These are phyloP conservation scores for Geotrichum bryndzae DNA, from an alignment of 1,139 yeast genomes.

Conservation along the genomic window DNA sequence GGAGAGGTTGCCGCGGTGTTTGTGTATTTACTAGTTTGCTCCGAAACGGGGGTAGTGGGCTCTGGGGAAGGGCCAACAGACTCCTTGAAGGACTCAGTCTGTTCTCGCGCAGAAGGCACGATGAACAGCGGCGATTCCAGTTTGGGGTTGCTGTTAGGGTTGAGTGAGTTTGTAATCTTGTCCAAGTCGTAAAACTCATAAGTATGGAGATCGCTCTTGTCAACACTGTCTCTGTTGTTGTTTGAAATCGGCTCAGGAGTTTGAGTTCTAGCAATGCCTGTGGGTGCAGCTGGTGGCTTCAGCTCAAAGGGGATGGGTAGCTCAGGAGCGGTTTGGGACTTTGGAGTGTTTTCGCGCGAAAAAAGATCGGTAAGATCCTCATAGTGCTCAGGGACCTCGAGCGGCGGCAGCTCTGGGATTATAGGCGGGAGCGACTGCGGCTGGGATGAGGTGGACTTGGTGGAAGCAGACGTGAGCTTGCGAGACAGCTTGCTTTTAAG, in stretches of 20 bases:
- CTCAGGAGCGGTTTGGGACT: neutral
- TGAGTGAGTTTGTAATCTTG: neutral
- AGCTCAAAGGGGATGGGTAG: neutral
- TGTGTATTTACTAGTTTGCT: neutral
- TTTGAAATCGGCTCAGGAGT: neutral
- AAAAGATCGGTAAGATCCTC: conserved; percentile 13
- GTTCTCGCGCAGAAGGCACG: neutral
- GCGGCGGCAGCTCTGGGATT: conserved; percentile 12
- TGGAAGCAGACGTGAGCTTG: neutral
- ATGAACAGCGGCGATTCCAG: neutral
- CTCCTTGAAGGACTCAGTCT: neutral
- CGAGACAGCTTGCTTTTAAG: neutral
- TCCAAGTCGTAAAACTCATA: neutral
- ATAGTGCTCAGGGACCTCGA: conserved; percentile 6
- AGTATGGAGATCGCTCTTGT: neutral
- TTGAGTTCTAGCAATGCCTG: neutral
- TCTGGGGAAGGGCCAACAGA: neutral
- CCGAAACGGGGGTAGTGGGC: neutral
- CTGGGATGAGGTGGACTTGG: neutral
- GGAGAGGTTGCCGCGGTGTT: neutral
- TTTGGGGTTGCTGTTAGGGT: neutral
- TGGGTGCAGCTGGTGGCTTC: neutral
- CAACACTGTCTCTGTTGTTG: neutral
- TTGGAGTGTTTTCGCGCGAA: neutral
- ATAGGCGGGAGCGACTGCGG: neutral